A percentile compares a stretch with the other conserved stretches of the same genome.
Conservation (phyloP, 139 green algal genomes). For the Desmodesmus armatus region DNA sequence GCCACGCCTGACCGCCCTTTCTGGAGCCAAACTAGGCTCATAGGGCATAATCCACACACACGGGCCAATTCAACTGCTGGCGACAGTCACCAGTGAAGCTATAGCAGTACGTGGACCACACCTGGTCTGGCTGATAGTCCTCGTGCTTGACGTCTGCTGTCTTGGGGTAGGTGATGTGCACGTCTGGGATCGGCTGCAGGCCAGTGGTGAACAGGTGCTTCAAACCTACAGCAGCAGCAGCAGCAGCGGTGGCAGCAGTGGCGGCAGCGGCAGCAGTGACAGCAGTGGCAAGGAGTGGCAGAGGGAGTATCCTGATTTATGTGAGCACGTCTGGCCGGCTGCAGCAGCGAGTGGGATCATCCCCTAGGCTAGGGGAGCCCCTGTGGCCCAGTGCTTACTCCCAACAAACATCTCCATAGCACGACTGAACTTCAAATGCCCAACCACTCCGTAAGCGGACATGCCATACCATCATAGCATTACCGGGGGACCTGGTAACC, state of each 20-base stretch:
- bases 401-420: too few relatives aligned
- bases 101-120: too few relatives aligned
- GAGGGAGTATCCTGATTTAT: not conserved
- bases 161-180: constrained; percentile 29
- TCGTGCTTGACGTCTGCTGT: not conserved
- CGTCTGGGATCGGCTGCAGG: constrained; percentile 9
- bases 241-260: constrained; percentile 10
- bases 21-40: too few relatives aligned
- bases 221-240: constrained; percentile 18
- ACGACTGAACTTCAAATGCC: too few relatives aligned
- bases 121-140: not conserved
- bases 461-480: not conserved
- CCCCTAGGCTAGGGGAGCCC: too few relatives aligned
- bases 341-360: too few relatives aligned
- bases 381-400: too few relatives aligned
- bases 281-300: not conserved
- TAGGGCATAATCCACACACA: too few relatives aligned
- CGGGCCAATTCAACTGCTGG: not conserved
- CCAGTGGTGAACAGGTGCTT: constrained; percentile 35
- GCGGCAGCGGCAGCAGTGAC: not conserved
- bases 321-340: too few relatives aligned
- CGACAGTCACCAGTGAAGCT: too few relatives aligned
- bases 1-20: too few relatives aligned
- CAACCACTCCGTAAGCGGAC: not conserved
- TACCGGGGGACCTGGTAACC: not conserved